Base-by-base conservation (phyloP, 768 basidiomycete species). In the Tremella fuciformis region DNA sequence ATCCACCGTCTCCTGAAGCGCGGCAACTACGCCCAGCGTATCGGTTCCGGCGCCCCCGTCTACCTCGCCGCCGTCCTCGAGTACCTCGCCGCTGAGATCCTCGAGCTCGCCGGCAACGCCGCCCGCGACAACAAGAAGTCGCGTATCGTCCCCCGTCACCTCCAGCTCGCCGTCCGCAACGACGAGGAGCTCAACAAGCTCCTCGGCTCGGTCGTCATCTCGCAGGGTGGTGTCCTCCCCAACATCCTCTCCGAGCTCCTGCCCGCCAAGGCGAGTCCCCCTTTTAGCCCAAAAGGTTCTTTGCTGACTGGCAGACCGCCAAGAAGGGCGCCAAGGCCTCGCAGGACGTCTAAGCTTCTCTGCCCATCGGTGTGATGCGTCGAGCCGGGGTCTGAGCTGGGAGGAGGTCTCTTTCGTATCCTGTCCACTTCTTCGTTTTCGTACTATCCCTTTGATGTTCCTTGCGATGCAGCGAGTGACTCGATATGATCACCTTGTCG, bases 91-190 rank as follows among this genome's bases (percentile, higher is more conserved):
- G 91, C 91, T 47, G 91, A 93, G 78, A 91, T 93, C 77, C 86
- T 93, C 64, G 91, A 93, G 77, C 82, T 93, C 38, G 91, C 91
- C 62, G 91, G 91, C 70, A 80, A 80, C 78, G 80, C 85, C 37
- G 87, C 88, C 50, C 83, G 85, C 60, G 87, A 89, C 73, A 85
- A 88, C 80, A 87, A 88, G 80, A 88, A 92, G 81, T 86, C 88
- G 67, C 90, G 91, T 86, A 92, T 93, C 69, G 88, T 92, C 21
- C 91, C 91, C 55, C 86, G 91, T 71, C 91, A 93, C 79, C 78
- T 93, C 50, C 91, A 93, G 74, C 85, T 93, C 55, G 91, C 91
- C 64, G 90, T 93, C 78, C 84, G 91, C 66, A 90, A 91, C 77
- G 89, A 90, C 59, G 89, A 91, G 76, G 89, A 77, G 82, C 74